Evolutionary conservation across 768 basidiomycete genomes (phyloP).

Genomic region (Tricholoma sp.): DNA sequence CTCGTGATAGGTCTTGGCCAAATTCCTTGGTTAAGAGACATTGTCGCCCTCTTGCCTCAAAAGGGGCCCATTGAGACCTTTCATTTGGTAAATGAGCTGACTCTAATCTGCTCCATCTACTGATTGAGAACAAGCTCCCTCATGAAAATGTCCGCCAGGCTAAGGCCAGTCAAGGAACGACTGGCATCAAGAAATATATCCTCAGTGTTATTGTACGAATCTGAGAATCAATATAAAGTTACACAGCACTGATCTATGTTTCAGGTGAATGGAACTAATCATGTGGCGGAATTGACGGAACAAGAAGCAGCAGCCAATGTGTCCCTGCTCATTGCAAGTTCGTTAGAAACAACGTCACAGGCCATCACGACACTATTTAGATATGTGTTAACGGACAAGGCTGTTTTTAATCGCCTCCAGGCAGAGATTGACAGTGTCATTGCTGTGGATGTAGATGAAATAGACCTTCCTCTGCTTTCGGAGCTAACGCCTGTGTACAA

Average conservation of each 20-base stretch:
- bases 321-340: conserved; percentile 18
- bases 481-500: conserved; percentile 19
- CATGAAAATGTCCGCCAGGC: conserved; percentile 13
- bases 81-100: conserved; percentile 7
- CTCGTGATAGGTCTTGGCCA: conserved; percentile 15
- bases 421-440: conserved; percentile 5
- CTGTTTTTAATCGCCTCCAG: conserved; percentile 8
- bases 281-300: conserved; percentile 2
- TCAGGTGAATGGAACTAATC: conserved; percentile 13
- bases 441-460: conserved; percentile 9
- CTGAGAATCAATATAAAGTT: background rate
- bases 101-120: background rate
- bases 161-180: conserved; percentile 3
- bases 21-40: conserved; percentile 18
- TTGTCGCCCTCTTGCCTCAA: conserved; percentile 13
- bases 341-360: conserved; percentile 15
- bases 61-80: conserved; percentile 17
- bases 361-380: conserved; percentile 13
- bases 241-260: background rate
- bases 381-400: conserved; percentile 8
- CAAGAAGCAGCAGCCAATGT: conserved; percentile 17
- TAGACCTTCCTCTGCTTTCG: conserved; percentile 7
- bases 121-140: conserved; percentile 9
- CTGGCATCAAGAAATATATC: conserved; percentile 12
- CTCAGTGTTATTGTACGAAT: conserved; percentile 18